Evolutionary conservation across 768 basidiomycete species (phyloP).

Genomic region (Tulasnella sp.): DNA sequence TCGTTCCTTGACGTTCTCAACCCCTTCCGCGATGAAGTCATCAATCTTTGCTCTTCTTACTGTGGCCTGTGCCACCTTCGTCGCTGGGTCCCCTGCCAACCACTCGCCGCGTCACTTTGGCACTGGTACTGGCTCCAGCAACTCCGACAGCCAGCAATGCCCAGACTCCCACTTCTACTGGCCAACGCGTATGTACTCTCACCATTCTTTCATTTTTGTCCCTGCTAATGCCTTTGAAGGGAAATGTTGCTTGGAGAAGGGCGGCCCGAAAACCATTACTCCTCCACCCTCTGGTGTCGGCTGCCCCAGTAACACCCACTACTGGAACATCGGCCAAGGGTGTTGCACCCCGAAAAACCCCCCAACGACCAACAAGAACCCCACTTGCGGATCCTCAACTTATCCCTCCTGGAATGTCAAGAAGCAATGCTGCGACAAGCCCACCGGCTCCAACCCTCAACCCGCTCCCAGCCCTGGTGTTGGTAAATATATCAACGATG

Average conservation of each 20-base stretch:
- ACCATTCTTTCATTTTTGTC: not conserved
- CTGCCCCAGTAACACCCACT: slow-evolving; percentile 14
- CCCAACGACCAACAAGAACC: not conserved
- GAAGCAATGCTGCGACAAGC: slow-evolving; percentile 13
- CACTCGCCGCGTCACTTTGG: not conserved
- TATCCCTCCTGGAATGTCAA: slow-evolving; percentile 20
- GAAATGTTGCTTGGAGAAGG: slow-evolving; percentile 5
- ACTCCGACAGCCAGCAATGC: not conserved
- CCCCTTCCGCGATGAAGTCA: not conserved
- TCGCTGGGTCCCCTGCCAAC: not conserved
- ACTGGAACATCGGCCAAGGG: not conserved
- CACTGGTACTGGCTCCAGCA: not conserved
- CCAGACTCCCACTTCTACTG: slow-evolving; percentile 4
- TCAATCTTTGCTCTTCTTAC: not conserved
- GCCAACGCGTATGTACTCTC: not conserved
- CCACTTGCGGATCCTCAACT: not conserved
- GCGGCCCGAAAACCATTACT: not conserved
- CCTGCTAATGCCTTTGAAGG: not conserved
- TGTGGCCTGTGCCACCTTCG: not conserved
- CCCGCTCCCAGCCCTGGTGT: not conserved
- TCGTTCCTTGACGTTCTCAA: not conserved
- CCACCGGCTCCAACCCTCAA: slow-evolving; percentile 2
- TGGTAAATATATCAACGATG: not conserved
- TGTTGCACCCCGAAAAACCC: slow-evolving; percentile 13
- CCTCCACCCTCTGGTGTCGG: not conserved